phyloP scores from a whole-genome alignment of 345 rosid species.

The Lumnitzera racemosa region DNA sequence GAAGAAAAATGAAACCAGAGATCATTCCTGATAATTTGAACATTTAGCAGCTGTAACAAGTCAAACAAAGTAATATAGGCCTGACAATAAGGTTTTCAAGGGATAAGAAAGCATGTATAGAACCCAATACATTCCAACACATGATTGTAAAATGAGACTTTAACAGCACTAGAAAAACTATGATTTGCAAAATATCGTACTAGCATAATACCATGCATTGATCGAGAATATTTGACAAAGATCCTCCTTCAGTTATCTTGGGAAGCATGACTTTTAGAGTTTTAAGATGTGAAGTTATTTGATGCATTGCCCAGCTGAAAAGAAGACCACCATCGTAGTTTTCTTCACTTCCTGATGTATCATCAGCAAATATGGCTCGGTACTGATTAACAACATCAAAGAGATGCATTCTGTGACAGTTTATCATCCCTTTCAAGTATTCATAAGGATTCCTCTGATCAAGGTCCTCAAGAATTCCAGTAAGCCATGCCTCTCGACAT shows the following conservation, averaged over 20 bases:
- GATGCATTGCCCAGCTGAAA: conserved; percentile 99
- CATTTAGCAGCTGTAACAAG: no score
- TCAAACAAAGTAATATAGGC: no score
- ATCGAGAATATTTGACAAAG: conserved; percentile 87
- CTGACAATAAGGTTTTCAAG: no score
- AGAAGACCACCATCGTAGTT: conserved; percentile 91
- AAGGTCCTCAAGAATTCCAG: conserved; percentile 91
- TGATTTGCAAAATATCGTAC: conserved; percentile 1
- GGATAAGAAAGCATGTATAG: no score
- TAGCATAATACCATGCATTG: conserved; percentile 65
- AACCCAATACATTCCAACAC: no score
- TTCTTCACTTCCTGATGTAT: conserved; percentile 94
- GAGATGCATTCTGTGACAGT: conserved; percentile 68
- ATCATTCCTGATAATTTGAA: no score
- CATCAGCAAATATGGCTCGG: conserved; percentile 94
- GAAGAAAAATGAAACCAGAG: no score
- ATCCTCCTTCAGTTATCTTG: conserved; percentile 92
- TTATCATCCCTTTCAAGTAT: conserved; percentile 69
- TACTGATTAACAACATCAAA: conserved; percentile 97
- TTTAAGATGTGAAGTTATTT: conserved; percentile 89
- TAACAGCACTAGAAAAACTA: not conserved
- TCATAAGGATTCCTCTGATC: conserved; percentile 88
- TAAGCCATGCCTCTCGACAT: conserved; percentile 98
- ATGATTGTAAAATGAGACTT: no score
- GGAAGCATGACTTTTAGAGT: conserved; percentile 92